Conservation (phyloP, 1,284 basidiomycete genomes). For the Leccinum solheimii region DNA sequence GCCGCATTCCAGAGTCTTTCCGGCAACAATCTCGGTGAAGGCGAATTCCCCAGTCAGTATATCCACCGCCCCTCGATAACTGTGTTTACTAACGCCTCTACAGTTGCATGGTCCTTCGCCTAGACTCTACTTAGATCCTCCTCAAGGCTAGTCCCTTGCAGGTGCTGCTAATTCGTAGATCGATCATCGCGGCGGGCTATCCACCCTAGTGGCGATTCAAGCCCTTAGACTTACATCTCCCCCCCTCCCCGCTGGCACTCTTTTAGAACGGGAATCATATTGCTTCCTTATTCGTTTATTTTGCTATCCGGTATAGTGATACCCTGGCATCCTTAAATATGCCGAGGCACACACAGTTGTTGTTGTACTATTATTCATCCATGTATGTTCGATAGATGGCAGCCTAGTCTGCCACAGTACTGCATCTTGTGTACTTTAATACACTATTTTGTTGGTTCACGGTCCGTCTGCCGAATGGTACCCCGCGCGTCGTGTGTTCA, state of each 20-base stretch:
- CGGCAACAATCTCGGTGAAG: conserved; percentile 42
- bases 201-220: conserved; percentile 42
- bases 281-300: conserved; percentile 4
- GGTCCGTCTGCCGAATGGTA: not conserved
- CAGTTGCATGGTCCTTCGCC: conserved; percentile 52
- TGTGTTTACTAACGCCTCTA: conserved; percentile 6
- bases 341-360: not conserved
- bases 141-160: conserved; percentile 28
- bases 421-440: conserved; percentile 6
- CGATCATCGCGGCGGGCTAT: not conserved
- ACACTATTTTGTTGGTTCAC: not conserved
- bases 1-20: conserved; percentile 71
- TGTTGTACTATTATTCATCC: not conserved
- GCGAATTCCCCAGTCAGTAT: conserved; percentile 60
- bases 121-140: conserved; percentile 13
- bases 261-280: conserved; percentile 1
- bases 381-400: not conserved
- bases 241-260: conserved; percentile 15
- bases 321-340: not conserved
- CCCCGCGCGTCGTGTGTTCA: not conserved
- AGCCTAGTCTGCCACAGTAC: conserved; percentile 10
- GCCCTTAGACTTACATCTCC: conserved; percentile 16
- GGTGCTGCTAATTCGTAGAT: conserved; percentile 6
- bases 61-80: not conserved
- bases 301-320: conserved; percentile 18